Conservation (phyloP, 1,284 basidiomycete genomes). For the Ustilago esculenta region DNA sequence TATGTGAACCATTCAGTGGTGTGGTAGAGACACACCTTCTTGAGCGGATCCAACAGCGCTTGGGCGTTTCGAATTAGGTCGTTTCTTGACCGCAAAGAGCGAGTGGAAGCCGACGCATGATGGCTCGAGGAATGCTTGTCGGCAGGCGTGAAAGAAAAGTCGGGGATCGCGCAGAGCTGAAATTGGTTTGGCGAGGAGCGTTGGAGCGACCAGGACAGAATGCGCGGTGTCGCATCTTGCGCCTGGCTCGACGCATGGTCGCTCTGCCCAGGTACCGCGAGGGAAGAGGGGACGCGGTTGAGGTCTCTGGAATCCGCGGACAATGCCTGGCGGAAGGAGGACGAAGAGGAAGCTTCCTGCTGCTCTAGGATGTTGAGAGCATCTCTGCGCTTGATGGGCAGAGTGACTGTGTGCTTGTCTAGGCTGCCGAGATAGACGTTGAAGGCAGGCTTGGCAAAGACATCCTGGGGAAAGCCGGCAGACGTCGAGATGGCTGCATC, state of each 20-base stretch:
- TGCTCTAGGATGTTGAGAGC: conserved; percentile 32
- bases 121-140: conserved; percentile 1
- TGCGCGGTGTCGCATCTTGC: neutral
- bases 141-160: conserved; percentile 18
- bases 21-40: conserved; percentile 55
- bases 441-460: conserved; percentile 47
- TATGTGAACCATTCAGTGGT: conserved; percentile 63
- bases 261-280: conserved; percentile 8
- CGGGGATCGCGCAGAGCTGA: conserved; percentile 47
- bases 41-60: conserved; percentile 51
- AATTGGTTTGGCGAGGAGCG: conserved; percentile 17
- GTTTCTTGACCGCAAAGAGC: conserved; percentile 8
- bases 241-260: neutral
- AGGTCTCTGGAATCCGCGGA: neutral
- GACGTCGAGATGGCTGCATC: conserved; percentile 34
- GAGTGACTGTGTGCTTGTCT: neutral
- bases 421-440: conserved; percentile 9
- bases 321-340: neutral
- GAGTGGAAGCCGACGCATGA: neutral
- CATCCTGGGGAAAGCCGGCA: conserved; percentile 39
- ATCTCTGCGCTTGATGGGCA: conserved; percentile 31
- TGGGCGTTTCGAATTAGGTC: conserved; percentile 32
- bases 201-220: conserved; percentile 25
- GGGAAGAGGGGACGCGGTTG: conserved; percentile 6
- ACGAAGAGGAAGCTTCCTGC: conserved; percentile 20